Evolutionary conservation across 2,329 filamentous ascomycete genomes (phyloP).

Genomic region (Cordyceps fumosorosea): DNA sequence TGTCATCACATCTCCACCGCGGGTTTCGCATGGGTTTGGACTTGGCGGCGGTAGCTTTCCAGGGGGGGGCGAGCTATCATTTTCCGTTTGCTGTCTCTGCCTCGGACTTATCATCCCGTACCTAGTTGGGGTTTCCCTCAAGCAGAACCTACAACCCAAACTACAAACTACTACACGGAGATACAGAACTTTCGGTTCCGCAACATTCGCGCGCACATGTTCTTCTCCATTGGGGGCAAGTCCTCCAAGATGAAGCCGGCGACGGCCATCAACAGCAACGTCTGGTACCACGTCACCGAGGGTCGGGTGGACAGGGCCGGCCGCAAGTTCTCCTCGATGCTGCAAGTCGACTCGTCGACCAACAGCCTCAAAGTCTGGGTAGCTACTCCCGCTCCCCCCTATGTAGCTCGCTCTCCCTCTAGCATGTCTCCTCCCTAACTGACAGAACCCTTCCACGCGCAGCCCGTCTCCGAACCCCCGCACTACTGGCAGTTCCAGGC

Average conservation of each 20-base stretch:
- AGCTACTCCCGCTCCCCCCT: neutral
- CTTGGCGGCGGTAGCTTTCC: neutral
- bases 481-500: constrained; percentile 25
- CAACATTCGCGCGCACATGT: neutral
- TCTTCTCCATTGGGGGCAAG: neutral
- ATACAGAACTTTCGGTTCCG: too few relatives aligned
- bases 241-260: constrained; percentile 14
- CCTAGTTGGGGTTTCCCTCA: too few relatives aligned
- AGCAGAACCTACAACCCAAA: too few relatives aligned
- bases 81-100: too few relatives aligned
- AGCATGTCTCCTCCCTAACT: neutral
- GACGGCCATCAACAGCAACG: constrained; percentile 27
- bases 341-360: constrained; percentile 5
- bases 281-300: constrained; percentile 31
- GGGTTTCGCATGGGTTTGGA: neutral
- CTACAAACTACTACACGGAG: too few relatives aligned
- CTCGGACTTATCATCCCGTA: too few relatives aligned
- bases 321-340: constrained; percentile 18
- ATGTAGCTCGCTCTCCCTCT: too few relatives aligned
- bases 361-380: neutral
- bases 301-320: constrained; percentile 25
- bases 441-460: neutral
- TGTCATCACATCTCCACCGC: neutral
- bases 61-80: too few relatives aligned
- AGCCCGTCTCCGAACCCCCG: constrained; percentile 7